Base-by-base conservation (phyloP, 2,329 filamentous ascomycete genomes). In the Curvularia eragrostidis region DNA sequence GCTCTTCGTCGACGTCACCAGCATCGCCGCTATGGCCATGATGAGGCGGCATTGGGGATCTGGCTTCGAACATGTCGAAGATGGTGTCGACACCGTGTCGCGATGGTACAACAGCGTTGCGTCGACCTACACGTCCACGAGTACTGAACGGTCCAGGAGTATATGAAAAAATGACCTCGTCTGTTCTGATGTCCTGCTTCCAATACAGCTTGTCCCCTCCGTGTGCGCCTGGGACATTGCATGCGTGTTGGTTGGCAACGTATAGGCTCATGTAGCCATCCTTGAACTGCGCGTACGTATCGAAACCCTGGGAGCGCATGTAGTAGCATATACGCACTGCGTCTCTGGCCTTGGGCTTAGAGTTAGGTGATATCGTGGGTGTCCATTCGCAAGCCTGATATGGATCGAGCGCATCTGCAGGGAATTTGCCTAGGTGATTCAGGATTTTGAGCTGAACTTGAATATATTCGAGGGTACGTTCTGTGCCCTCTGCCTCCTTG, bases 251-350 rank as follows among this genome's bases (percentile, higher is more conserved):
- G 28, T 64, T 46, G 9, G 48, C 64, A 7, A 73, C 30, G 30
- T 58, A 66, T 0, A 71, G 49, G 5, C 21, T 30, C 15, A 72
- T 42, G 18, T 32, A 34, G n/a, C 38, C 36, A n/a, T 51, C n/a
- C 1, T 52, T 55, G 49, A 70, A 13, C 28, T 24, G 36, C 2
- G 59, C 62, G 39, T 65, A 72, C 2, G 65, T 69, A 21, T 69
- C 62, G 52, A 67, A 67, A 28, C 65, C 63, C 3, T 62, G 54
- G 1, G 59, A 62, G 48, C 72, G 70, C 70, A 75, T 72, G 53
- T 72, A 75, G 62, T 73, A 74, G 65, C 71, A 73, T 1, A 73
- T 52, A 3, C 61, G 56, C 5, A 73, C 48, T 7, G 67, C 72
- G 21, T 72, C 63, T 24, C 56, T 41, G 10, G 64, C 57, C 10